Base-by-base conservation (phyloP, 108 stramenopile genomes). In the Mayamaea pseudoterrestris region DNA sequence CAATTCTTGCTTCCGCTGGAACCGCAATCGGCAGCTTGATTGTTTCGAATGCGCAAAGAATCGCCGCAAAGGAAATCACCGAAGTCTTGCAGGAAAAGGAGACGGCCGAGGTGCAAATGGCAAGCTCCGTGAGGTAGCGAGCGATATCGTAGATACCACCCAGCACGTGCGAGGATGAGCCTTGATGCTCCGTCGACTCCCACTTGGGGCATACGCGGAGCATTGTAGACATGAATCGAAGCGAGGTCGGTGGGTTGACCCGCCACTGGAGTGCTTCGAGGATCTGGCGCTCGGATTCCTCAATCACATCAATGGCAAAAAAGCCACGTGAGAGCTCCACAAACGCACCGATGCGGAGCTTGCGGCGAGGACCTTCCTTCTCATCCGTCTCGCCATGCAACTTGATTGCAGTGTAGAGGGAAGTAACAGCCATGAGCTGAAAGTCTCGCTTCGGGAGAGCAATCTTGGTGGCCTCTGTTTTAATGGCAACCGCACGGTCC, bases 271-370 rank as follows among this genome's bases (percentile, higher is more conserved):
- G 57, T 4, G 61, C 34, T 13, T 53, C 44, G 32, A 84, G 45
- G 35, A 84, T 69, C 35, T 58, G 54, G 16, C 30, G 35, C 44
- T 84, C 83, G 35, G 58, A 74, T 11, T 60, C 73, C 20, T 60
- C 70, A 42, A 84, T 74, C 18, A 65, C 62, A 28, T 59, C 69
- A 9, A 58, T 63, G 14, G 49, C 61, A 63, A 84, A 84, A 31
- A 74, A 58, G 30, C 83, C 83, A 13, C 78, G 69, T 44, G 74
- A 74, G 1, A 84, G 67, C 50, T 80, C 70, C 36, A 69, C 73
- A 44, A 84, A 84, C 22, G 75, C 55, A 44, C 50, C 58, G 24
- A 74, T 55, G 21, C 45, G 50, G 24, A 74, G 50, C 47, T 62
- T 74, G 32, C 68, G 43, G 18, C 66, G 53, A 16, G 35, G 41